Conservation (phyloP, 179 eudicot genomes). For the Vitellaria paradoxa region DNA sequence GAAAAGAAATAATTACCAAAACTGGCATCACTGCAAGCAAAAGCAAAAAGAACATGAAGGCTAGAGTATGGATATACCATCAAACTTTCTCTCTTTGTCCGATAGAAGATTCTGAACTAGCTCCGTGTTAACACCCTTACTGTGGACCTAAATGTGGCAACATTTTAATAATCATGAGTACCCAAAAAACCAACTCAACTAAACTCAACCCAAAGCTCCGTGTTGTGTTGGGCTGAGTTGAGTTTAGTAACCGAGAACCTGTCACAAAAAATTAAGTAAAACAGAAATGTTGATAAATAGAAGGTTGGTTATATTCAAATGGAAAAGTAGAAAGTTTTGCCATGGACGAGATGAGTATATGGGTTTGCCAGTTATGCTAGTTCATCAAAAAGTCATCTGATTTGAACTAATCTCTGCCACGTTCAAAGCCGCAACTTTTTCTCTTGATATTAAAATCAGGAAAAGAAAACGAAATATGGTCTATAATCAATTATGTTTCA, state of each 20-base stretch:
- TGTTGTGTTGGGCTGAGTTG: no score
- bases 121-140: conserved; percentile 75
- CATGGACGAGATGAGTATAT: background rate
- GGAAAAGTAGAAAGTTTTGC: background rate
- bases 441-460: background rate
- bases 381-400: background rate
- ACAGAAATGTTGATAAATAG: background rate
- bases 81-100: conserved; percentile 63
- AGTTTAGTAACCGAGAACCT: no score
- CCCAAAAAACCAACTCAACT: background rate
- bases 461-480: background rate
- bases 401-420: background rate
- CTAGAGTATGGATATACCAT: conserved; percentile 38
- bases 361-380: background rate
- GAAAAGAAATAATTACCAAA: background rate
- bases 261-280: background rate
- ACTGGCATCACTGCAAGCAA: background rate
- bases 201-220: no score
- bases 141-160: conserved; percentile 58
- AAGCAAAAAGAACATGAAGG: conserved; percentile 1
- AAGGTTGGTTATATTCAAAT: background rate
- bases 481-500: background rate
- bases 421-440: background rate
- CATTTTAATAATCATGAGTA: background rate
- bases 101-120: conserved; percentile 50